A percentile compares a stretch with the other conserved stretches of the same genome.
phyloP scores from a whole-genome alignment of 2,329 filamentous ascomycete genomes.

The Sporothrix humicola region DNA sequence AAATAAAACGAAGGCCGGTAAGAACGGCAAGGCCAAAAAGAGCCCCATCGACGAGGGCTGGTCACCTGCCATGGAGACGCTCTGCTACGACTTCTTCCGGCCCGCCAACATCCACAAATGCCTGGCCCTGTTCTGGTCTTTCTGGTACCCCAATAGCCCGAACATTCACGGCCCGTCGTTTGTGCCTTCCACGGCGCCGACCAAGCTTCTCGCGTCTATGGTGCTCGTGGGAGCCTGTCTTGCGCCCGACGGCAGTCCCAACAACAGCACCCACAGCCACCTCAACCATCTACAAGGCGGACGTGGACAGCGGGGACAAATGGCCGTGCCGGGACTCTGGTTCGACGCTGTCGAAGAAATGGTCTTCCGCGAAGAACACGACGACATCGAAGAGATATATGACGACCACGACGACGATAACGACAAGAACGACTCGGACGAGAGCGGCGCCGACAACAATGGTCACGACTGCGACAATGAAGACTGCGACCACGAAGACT shows the following conservation, averaged over 20 bases:
- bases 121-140: conserved; percentile 27
- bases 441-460: background rate
- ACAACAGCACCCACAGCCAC: background rate
- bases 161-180: conserved; percentile 21
- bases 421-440: background rate
- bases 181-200: background rate
- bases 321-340: background rate
- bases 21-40: background rate
- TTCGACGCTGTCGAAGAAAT: conserved; percentile 25
- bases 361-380: conserved; percentile 13
- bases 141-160: conserved; percentile 27
- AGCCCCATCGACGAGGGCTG: background rate
- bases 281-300: background rate
- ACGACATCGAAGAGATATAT: background rate
- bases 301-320: background rate
- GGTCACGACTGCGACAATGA: background rate
- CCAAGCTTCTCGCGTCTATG: conserved; percentile 10
- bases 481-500: conserved; percentile 19
- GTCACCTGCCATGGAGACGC: conserved; percentile 18
- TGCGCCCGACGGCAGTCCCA: conserved; percentile 12
- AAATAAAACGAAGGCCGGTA: background rate
- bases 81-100: conserved; percentile 29
- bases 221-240: conserved; percentile 21
- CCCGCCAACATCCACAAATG: conserved; percentile 19
- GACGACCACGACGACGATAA: background rate